Base-by-base conservation (phyloP, 139 green algal genomes). In the Chlamydomonas schloesseri region DNA sequence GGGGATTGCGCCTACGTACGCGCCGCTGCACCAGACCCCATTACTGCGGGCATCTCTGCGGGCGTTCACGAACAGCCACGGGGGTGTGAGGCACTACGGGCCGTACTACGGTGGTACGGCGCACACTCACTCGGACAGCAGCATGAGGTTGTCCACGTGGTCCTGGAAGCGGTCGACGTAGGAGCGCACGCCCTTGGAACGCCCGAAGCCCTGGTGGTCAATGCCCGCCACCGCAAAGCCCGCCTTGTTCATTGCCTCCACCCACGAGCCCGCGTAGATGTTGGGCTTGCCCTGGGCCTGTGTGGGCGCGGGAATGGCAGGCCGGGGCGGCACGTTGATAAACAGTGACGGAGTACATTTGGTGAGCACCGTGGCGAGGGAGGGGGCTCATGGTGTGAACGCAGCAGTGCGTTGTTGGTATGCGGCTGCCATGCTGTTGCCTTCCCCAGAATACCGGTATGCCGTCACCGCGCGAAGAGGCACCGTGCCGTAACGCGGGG, bases 161-260 rank as follows among this genome's bases (percentile, higher is more conserved):
- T 96, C 78, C 3, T 94, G 85, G 81, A 96, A 96, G 37, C 62
- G 47, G 15, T 94, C 77, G 29, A 94, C 68, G 70, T 91, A 96
- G 57, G 90, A 91, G 3, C 94, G 90, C 42, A 94, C 83, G 34
- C 88, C 88, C n/a, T 47, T 55, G 37, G 68, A 95, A 37, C 92
- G 91, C 2, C 95, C 95, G 70, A 83, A 94, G 24, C 95, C 89
- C 46, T 92, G 80, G 81, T 94, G 89, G 89, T 98, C 95, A 15
- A 96, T 83, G n/a, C 91, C 91, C 37, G 76, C 89, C 14, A 95
- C 90, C 29, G 87, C 90, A 72, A 93, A 95, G 68, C 95, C 94
- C 3, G 82, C 82, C 14, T 74, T 21, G 73, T 98, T 98, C 29
- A 95, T 87, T 8, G 71, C 34, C 76, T 94, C 60, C 29, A 97